Evolutionary conservation across 1,284 basidiomycete species (phyloP).

Genomic region (Ceratobasidium sp.): DNA sequence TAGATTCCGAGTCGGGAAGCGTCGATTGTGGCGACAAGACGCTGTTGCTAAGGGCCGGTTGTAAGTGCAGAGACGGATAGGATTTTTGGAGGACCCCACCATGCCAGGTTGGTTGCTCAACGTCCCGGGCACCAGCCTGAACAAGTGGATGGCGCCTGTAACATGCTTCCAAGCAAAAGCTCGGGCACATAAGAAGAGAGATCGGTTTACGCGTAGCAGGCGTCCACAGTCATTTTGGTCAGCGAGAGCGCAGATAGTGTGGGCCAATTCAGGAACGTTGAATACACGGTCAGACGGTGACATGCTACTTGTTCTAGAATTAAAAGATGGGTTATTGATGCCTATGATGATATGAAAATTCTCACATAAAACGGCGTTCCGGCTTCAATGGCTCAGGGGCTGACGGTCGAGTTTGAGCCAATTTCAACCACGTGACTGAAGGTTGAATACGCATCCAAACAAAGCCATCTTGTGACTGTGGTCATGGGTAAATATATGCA

Average conservation of each 20-base stretch:
- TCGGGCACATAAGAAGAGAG: not conserved
- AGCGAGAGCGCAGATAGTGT: not conserved
- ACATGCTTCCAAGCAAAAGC: not conserved
- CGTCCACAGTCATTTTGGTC: not conserved
- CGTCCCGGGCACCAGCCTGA: not conserved
- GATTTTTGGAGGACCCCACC: not conserved
- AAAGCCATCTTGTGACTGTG: no score
- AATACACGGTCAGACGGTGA: not conserved
- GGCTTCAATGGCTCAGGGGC: no score
- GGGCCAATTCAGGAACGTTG: not conserved
- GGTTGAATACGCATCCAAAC: no score
- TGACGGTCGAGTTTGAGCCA: no score
- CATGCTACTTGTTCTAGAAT: no score
- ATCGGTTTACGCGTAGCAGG: not conserved
- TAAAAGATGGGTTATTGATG: no score
- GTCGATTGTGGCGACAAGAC: not conserved
- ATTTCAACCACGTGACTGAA: no score
- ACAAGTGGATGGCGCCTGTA: not conserved
- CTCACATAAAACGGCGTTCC: no score
- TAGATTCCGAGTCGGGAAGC: slow-evolving; percentile 1
- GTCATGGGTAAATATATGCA: no score
- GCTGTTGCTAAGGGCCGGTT: not conserved
- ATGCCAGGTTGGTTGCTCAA: no score
- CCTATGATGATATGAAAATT: no score
- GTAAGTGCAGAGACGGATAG: not conserved